Evolutionary conservation across 768 basidiomycete species (phyloP).

Genomic region (Boletus rufocinnamomeus): DNA sequence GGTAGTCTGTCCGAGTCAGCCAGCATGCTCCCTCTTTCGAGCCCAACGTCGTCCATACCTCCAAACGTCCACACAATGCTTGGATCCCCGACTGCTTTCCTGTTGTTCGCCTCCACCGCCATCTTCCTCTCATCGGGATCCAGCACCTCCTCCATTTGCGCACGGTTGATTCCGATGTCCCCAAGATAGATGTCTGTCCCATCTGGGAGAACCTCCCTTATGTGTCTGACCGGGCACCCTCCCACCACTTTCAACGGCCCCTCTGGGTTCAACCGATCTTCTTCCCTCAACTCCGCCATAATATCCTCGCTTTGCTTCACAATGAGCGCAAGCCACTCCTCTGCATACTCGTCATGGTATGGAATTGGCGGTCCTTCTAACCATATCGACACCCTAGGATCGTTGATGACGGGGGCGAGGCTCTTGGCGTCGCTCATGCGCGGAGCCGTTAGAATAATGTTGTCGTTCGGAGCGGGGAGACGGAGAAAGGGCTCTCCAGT

Average conservation of each 20-base stretch:
- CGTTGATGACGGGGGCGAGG: slow-evolving; percentile 47
- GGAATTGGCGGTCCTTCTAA: slow-evolving; percentile 54
- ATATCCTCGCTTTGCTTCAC: slow-evolving; percentile 23
- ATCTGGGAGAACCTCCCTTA: slow-evolving; percentile 58
- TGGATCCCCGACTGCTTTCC: slow-evolving; percentile 48
- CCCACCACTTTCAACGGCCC: slow-evolving; percentile 39
- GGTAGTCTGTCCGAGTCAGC: slow-evolving; percentile 47
- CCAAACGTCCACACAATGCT: slow-evolving; percentile 63
- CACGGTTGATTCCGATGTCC: slow-evolving; percentile 30
- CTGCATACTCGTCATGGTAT: slow-evolving; percentile 47
- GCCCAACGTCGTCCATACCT: slow-evolving; percentile 39
- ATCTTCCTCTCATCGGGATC: slow-evolving; percentile 41
- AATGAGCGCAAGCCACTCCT: slow-evolving; percentile 36
- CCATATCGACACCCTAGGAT: slow-evolving; percentile 47
- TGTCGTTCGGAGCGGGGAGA: slow-evolving; percentile 49
- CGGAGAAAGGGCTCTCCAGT: slow-evolving; percentile 59
- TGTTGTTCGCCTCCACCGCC: slow-evolving; percentile 43
- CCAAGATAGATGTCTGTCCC: slow-evolving; percentile 58
- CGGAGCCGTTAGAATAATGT: slow-evolving; percentile 61
- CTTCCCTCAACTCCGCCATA: slow-evolving; percentile 23
- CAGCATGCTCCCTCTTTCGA: not conserved
- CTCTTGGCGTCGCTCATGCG: slow-evolving; percentile 45
- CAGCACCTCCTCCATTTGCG: slow-evolving; percentile 29
- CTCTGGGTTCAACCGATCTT: slow-evolving; percentile 16
- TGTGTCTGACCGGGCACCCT: slow-evolving; percentile 47